These are phyloP conservation scores for Aspergillus funiculosus DNA, from an alignment of 495 filamentous ascomycete genomes.

Conservation along the genomic window DNA sequence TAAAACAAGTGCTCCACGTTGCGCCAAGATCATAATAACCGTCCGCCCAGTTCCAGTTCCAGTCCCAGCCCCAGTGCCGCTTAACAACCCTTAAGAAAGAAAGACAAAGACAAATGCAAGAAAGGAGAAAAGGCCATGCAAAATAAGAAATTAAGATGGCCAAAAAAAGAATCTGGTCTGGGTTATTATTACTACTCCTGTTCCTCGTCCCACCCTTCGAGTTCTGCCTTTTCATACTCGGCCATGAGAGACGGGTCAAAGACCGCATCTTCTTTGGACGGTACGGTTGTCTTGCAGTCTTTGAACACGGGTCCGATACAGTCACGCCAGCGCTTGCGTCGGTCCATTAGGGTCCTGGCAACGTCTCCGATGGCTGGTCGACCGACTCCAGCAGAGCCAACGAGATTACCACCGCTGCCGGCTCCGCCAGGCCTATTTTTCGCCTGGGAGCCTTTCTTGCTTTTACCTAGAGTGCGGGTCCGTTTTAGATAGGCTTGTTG, in stretches of 20 bases:
- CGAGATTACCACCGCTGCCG: slow-evolving; percentile 49
- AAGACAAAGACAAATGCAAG: slow-evolving; percentile 9
- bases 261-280: slow-evolving; percentile 52
- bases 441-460: slow-evolving; percentile 69
- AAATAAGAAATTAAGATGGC: neutral
- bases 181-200: too few species aligned
- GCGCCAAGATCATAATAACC: slow-evolving; percentile 10
- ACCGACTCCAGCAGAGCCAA: slow-evolving; percentile 46
- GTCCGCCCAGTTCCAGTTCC: too few species aligned
- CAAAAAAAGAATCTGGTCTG: slow-evolving; percentile 3
- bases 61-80: too few species aligned
- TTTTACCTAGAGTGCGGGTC: slow-evolving; percentile 88
- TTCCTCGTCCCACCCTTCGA: slow-evolving; percentile 71
- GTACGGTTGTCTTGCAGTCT: slow-evolving; percentile 58
- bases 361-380: slow-evolving; percentile 86
- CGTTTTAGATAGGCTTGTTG: slow-evolving; percentile 93
- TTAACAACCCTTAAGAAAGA: slow-evolving; percentile 2
- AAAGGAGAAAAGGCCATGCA: slow-evolving; percentile 1
- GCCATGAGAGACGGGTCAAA: slow-evolving; percentile 57
- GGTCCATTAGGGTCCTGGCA: slow-evolving; percentile 83
- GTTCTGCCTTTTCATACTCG: slow-evolving; percentile 59
- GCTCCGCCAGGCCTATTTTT: slow-evolving; percentile 63
- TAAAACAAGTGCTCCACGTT: slow-evolving; percentile 6
- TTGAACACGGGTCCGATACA: slow-evolving; percentile 83
- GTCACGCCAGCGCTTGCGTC: slow-evolving; percentile 77